phyloP scores from a whole-genome alignment of 306 rosid species.

The Sicyos edulis region DNA sequence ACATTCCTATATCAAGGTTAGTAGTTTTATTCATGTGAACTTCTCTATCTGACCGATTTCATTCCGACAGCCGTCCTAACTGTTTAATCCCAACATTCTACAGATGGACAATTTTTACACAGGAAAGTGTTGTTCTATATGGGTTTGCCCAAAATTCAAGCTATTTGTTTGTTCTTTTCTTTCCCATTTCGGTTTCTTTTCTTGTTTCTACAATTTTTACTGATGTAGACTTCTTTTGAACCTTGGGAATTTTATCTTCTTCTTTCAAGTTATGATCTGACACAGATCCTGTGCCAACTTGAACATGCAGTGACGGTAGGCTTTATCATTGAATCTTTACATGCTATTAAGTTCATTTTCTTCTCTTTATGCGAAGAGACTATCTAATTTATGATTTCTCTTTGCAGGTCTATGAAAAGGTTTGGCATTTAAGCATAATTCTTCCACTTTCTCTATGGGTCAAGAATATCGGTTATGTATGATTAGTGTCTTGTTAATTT shows the following conservation, averaged over 20 bases:
- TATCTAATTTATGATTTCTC: slow-evolving; percentile 31
- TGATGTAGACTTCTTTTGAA: slow-evolving; percentile 19
- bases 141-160: slow-evolving; percentile 17
- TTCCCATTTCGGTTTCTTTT: too few species aligned
- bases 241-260: slow-evolving; percentile 31
- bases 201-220: neutral
- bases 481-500: slow-evolving; percentile 30
- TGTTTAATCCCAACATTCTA: slow-evolving; percentile 26
- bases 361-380: slow-evolving; percentile 20
- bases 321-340: slow-evolving; percentile 21
- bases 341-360: slow-evolving; percentile 11
- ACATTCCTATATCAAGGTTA: slow-evolving; percentile 96
- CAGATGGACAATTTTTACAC: slow-evolving; percentile 99
- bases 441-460: slow-evolving; percentile 26
- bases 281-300: slow-evolving; percentile 40
- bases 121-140: slow-evolving; percentile 42
- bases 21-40: slow-evolving; percentile 23
- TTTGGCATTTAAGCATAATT: slow-evolving; percentile 28
- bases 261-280: slow-evolving; percentile 37
- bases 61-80: neutral
- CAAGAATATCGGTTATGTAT: neutral
- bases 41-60: slow-evolving; percentile 12
- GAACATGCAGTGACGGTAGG: slow-evolving; percentile 84
- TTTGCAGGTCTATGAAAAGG: slow-evolving; percentile 97
- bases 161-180: slow-evolving; percentile 6